Percentiles rank a stretch among this genome's conserved stretches.
Evolutionary conservation across 2,329 filamentous ascomycete genomes (phyloP).

Genomic region (Ophiostoma triangulosporum): DNA sequence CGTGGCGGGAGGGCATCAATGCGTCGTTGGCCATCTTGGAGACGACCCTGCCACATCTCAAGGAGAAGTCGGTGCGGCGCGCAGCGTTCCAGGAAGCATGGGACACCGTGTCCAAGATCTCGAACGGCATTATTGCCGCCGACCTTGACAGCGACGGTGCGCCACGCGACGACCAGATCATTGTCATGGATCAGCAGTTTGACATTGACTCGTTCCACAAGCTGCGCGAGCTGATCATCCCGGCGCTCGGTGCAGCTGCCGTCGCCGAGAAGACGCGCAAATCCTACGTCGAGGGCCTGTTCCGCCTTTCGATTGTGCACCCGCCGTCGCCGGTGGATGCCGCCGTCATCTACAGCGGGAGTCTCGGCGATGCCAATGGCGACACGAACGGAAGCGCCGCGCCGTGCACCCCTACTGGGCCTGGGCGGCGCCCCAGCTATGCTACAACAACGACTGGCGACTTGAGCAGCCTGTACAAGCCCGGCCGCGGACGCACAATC

Average conservation of each 20-base stretch:
- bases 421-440: no score
- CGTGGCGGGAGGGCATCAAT: slow-evolving; percentile 72
- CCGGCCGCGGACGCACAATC: slow-evolving; percentile 59
- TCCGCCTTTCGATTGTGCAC: slow-evolving; percentile 73
- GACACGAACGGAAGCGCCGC: slow-evolving; percentile 22
- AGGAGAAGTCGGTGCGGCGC: slow-evolving; percentile 31
- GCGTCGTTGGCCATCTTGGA: slow-evolving; percentile 55
- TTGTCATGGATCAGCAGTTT: slow-evolving; percentile 61
- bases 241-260: slow-evolving; percentile 50
- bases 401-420: neutral
- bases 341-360: slow-evolving; percentile 36
- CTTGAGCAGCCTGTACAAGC: slow-evolving; percentile 49
- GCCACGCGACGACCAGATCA: slow-evolving; percentile 23
- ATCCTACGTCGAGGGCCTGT: slow-evolving; percentile 61
- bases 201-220: slow-evolving; percentile 63
- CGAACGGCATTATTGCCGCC: slow-evolving; percentile 56
- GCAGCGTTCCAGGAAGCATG: slow-evolving; percentile 48
- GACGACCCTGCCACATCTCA: slow-evolving; percentile 48
- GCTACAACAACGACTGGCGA: neutral
- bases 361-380: slow-evolving; percentile 18
- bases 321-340: slow-evolving; percentile 41
- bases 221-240: slow-evolving; percentile 59
- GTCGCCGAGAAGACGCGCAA: slow-evolving; percentile 56
- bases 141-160: slow-evolving; percentile 36
- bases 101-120: slow-evolving; percentile 50